Evolutionary conservation across 352 stramenopile genomes (phyloP).

Genomic region (Pythium pyrilobum): DNA sequence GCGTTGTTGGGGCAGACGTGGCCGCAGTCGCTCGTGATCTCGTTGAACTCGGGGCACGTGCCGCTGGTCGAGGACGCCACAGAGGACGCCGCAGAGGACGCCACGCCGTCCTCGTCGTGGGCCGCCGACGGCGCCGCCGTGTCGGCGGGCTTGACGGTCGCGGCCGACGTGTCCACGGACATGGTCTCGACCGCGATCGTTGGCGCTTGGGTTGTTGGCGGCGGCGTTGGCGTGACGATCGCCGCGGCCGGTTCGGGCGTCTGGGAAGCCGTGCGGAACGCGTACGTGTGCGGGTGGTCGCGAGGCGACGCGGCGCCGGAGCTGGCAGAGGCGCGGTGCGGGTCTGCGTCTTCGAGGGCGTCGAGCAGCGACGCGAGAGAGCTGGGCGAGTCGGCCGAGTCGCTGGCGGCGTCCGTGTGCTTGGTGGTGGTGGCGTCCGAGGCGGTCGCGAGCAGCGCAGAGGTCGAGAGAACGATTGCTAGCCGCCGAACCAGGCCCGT

Average conservation of each 20-base stretch:
- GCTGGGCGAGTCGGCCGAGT: too few relatives aligned
- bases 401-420: too few relatives aligned
- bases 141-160: background rate
- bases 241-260: too few relatives aligned
- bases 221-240: background rate
- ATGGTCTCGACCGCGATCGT: conserved; percentile 1
- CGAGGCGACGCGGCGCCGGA: too few relatives aligned
- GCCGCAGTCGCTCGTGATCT: conserved; percentile 12
- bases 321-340: too few relatives aligned
- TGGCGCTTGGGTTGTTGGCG: background rate
- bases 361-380: background rate
- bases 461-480: background rate
- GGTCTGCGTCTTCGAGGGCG: background rate
- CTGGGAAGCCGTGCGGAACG: too few relatives aligned
- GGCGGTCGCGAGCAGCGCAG: background rate
- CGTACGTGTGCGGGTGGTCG: background rate
- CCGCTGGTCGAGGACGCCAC: background rate
- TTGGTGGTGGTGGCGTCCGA: background rate
- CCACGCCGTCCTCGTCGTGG: background rate
- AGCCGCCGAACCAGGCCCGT: background rate
- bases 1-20: conserved; percentile 16
- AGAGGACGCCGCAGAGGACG: background rate
- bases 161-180: background rate
- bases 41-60: conserved; percentile 12
- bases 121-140: background rate